Evolutionary conservation across 257 asterid species (phyloP), one percentile per base, ranked within the genome.

Genomic region (Salvia hispanica): DNA sequence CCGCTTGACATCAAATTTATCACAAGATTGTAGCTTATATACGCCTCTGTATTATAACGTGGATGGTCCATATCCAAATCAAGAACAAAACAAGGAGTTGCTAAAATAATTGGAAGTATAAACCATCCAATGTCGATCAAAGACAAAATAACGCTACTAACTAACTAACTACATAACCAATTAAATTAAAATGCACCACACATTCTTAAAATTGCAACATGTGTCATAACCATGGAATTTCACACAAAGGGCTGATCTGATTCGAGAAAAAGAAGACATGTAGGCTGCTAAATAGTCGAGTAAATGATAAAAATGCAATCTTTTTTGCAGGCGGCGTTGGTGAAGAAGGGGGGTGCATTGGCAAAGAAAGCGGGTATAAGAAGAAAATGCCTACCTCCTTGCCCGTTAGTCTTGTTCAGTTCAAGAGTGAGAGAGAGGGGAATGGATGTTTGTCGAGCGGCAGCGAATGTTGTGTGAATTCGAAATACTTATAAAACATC

Each of bases 271-370:
- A 25, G 31, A 25, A 25, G 3, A 2, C 31, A 25, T 25, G 31
- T 25, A 25, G 31, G 31, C 31, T 0, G 31, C 31, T 25, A 25
- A 25, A 25, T 25, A 43, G 48, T 47, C 45, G 11, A 21, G 36
- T n/a, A 45, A 58, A 52, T 42, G 31, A 25, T 0, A 25, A 25
- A 25, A 25, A 25, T 25, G 31, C 31, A 8, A 7, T 40, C 65
- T 67, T 56, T 46, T 48, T 62, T 71, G 59, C 84, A 86, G 86
- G 91, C 79, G 37, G 78, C 51, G 57, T 1, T 25, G 31, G 2
- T 7, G 9, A 11, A 45, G 59, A 63, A 73, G 25, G 44, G 58
- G 34, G 18, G 57, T 15, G 31, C 3, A 2, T 25, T 25, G 31
- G 2, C 31, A 25, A 25, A 25, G 31, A 25, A 25, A 25, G 31